Base-by-base conservation (phyloP, 208 protist species). In the Tetramitus jugosus region DNA sequence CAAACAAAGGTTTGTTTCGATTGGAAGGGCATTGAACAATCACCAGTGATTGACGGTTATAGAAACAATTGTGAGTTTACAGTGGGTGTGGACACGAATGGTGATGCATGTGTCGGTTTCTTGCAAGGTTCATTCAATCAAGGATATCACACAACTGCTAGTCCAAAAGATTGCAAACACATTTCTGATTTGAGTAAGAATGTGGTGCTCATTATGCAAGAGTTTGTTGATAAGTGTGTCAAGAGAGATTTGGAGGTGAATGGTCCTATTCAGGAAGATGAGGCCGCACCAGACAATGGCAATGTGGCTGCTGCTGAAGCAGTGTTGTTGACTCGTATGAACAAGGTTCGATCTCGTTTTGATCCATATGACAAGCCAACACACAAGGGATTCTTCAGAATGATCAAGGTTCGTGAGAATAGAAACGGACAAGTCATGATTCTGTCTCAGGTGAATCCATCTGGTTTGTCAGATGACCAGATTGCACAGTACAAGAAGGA, bases 1-100 rank as follows among this genome's bases (percentile, higher is more conserved):
- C n/a, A 10, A 35, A 31, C n/a, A n/a, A n/a, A n/a, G n/a, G n/a
- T n/a, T n/a, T n/a, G n/a, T n/a, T 49, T 71, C 0, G 39, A 46
- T 49, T 74, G 67, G 67, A 35, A 80, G 20, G 46, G 85, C 42
- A 80, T 96, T 39, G 33, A 93, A 20, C 65, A 78, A 69, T 93
- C 91, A 68, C 91, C 93, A 1, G 46, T 80, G 0, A 82, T 77
- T 35, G 77, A 84, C 67, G 87, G 91, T 26, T 97, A 97, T 83
- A 89, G 94, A 67, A 97, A 97, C 72, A 94, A 96, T 83, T 86
- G 89, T 35, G 87, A 93, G 74, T 84, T 95, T 31, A 89, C 91
- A 31, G 92, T 93, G 79, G 94, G 93, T n/a, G 81, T 78, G 49
- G 81, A 84, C 61, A 80, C 81, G 0, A 61, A 83, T 65, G n/a